phyloP scores from a whole-genome alignment of 208 protist genomes.

The Trypanosoma caninum region DNA sequence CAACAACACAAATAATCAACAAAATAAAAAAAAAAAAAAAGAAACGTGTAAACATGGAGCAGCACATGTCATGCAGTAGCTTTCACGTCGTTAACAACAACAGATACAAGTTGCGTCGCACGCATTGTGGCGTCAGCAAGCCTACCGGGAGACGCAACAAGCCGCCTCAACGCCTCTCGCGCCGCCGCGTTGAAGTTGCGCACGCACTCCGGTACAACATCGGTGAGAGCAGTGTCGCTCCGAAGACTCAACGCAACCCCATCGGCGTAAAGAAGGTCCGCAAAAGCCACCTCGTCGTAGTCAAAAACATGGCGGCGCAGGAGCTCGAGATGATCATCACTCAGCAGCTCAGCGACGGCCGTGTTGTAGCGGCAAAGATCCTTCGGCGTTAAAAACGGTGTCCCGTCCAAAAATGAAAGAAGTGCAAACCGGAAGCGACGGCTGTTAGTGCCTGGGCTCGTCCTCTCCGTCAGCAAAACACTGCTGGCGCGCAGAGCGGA shows the following conservation, averaged over 20 bases:
- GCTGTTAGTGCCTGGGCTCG: background rate
- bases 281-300: conserved; percentile 73
- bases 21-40: conserved; percentile 16
- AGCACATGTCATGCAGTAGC: too few species aligned
- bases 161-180: conserved; percentile 17
- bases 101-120: conserved; percentile 2
- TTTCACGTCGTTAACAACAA: conserved; percentile 7
- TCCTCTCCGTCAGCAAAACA: conserved; percentile 10
- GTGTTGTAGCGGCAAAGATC: conserved; percentile 76
- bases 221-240: conserved; percentile 6
- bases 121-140: conserved; percentile 20
- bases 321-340: conserved; percentile 63
- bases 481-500: conserved; percentile 25
- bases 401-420: conserved; percentile 72
- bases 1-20: too few species aligned
- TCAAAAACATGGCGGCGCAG: conserved; percentile 60
- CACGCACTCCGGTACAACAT: conserved; percentile 27
- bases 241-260: conserved; percentile 48
- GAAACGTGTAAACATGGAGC: background rate
- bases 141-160: conserved; percentile 23
- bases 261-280: conserved; percentile 83
- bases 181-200: conserved; percentile 23
- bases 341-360: conserved; percentile 59
- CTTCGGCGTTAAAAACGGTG: conserved; percentile 54
- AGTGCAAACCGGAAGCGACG: conserved; percentile 12